A percentile compares a stretch with the other conserved stretches of the same genome.
These are phyloP conservation scores for Acanthamoeba lenticulata DNA, from an alignment of 208 protist genomes.

Conservation along the genomic window DNA sequence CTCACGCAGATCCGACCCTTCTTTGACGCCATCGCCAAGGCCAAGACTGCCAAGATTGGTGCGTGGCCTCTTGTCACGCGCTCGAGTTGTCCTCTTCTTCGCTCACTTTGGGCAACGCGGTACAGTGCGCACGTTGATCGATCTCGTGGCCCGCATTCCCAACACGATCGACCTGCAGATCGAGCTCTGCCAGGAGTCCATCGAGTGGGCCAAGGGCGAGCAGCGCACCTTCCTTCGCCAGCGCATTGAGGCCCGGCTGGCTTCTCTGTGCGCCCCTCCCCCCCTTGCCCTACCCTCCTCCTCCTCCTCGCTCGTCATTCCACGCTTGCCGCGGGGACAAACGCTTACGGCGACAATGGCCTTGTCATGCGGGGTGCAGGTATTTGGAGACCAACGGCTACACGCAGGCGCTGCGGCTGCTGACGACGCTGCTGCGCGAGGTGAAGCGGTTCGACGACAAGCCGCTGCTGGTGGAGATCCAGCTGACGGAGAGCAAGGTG, in stretches of 20 bases:
- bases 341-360: background rate
- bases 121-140: slow-evolving; percentile 86
- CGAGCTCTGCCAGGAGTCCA: slow-evolving; percentile 93
- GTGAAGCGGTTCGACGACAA: slow-evolving; percentile 98
- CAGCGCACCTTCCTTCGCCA: slow-evolving; percentile 97
- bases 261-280: slow-evolving; percentile 85
- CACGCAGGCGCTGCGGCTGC: slow-evolving; percentile 88
- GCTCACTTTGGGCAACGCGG: too few species aligned
- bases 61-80: background rate
- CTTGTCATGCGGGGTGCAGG: background rate
- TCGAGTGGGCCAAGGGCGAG: slow-evolving; percentile 95
- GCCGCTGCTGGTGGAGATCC: slow-evolving; percentile 97
- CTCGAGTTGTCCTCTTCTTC: background rate
- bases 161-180: slow-evolving; percentile 90
- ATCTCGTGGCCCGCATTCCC: slow-evolving; percentile 84
- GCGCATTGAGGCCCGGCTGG: slow-evolving; percentile 94
- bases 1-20: slow-evolving; percentile 82
- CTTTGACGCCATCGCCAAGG: slow-evolving; percentile 87
- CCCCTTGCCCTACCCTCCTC: slow-evolving; percentile 18
- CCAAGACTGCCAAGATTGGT: slow-evolving; percentile 89
- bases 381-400: slow-evolving; percentile 92
- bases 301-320: background rate
- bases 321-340: background rate
- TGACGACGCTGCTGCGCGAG: slow-evolving; percentile 92
- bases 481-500: slow-evolving; percentile 96